Evolutionary conservation across 1,284 basidiomycete species (phyloP).

Genomic region (Irpex sp.): DNA sequence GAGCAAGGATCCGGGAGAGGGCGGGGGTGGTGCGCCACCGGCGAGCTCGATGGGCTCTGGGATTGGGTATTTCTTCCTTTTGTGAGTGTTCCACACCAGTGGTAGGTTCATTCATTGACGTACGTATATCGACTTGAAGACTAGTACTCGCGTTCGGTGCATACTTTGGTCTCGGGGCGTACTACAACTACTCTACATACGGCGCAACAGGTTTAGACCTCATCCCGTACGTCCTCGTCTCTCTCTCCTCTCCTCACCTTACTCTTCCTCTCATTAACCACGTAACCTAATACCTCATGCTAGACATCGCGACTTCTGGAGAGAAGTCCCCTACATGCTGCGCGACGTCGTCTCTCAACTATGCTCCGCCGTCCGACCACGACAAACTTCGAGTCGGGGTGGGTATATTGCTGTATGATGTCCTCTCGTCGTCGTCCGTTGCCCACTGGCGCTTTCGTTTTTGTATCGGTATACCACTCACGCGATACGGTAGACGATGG

Average conservation of each 20-base stretch:
- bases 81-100: conserved; percentile 52
- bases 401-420: conserved; percentile 76
- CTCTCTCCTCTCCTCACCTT: too few relatives aligned
- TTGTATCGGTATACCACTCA: too few relatives aligned
- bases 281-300: conserved; percentile 2
- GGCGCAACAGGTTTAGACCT: conserved; percentile 75
- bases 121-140: too few relatives aligned
- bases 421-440: background rate
- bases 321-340: conserved; percentile 80
- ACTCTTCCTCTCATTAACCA: too few relatives aligned
- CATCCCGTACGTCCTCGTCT: conserved; percentile 54
- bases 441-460: too few relatives aligned
- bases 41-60: conserved; percentile 56
- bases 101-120: background rate
- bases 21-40: conserved; percentile 27
- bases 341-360: conserved; percentile 70
- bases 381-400: conserved; percentile 52
- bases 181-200: conserved; percentile 80
- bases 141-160: conserved; percentile 57
- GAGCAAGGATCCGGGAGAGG: conserved; percentile 28
- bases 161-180: conserved; percentile 73
- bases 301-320: conserved; percentile 84
- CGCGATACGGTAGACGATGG: too few relatives aligned
- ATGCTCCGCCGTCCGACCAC: conserved; percentile 63
- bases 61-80: conserved; percentile 77